Conservation (phyloP, 83 land plant species). For the Picea abies region DNA sequence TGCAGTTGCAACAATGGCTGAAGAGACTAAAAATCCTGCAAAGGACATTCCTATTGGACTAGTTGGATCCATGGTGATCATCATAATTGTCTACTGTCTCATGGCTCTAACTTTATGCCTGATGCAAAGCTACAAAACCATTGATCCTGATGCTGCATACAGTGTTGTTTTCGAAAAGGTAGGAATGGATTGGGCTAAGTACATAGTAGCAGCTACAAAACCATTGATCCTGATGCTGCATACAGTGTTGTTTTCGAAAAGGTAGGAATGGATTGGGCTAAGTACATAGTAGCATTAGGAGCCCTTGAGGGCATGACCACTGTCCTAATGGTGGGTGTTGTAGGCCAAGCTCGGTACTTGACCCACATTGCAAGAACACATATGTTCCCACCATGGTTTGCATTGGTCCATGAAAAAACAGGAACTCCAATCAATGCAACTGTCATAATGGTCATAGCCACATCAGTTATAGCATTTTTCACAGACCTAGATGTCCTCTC, state of each 20-base stretch:
- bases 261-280: conserved; percentile 72
- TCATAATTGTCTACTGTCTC: conserved; percentile 62
- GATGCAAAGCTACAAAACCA: conserved; percentile 53
- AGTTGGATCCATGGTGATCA: conserved; percentile 66
- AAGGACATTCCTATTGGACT: conserved; percentile 83
- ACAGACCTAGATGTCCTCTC: conserved; percentile 72
- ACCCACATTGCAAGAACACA: conserved; percentile 91
- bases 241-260: no score
- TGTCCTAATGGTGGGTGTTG: conserved; percentile 66
- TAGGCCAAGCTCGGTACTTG: conserved; percentile 85
- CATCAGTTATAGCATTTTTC: conserved; percentile 78
- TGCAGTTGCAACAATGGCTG: conserved; percentile 88
- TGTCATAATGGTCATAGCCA: conserved; percentile 52
- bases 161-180: conserved; percentile 56
- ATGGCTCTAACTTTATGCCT: conserved; percentile 72
- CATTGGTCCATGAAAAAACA: conserved; percentile 56
- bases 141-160: conserved; percentile 76
- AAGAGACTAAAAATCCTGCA: conserved; percentile 85
- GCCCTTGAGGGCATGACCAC: conserved; percentile 88
- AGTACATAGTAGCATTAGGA: conserved; percentile 83
- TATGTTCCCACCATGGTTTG: conserved; percentile 90
- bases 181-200: conserved; percentile 79
- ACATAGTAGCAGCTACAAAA: conserved; percentile 80
- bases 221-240: no score
- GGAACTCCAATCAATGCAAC: conserved; percentile 95